Evolutionary conservation across 805 yeast species (phyloP).

Genomic region (Yarrowia divulgata): DNA sequence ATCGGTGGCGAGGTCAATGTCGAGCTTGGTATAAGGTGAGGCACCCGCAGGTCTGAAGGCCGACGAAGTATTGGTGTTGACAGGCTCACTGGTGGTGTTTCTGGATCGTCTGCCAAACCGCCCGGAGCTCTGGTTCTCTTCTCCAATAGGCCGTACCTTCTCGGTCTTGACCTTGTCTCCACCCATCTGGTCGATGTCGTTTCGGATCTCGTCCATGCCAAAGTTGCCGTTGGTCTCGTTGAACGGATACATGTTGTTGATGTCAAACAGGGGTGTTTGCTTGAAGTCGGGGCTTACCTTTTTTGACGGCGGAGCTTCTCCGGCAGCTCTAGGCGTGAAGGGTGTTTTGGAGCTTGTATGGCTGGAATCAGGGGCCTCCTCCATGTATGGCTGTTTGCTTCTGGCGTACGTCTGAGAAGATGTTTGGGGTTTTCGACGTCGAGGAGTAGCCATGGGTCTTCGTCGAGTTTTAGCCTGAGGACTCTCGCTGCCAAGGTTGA

Average conservation of each 20-base stretch:
- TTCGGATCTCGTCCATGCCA: slow-evolving; percentile 45
- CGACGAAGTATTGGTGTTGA: slow-evolving; percentile 10
- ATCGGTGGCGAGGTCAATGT: slow-evolving; percentile 15
- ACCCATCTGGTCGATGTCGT: slow-evolving; percentile 38
- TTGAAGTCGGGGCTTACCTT: slow-evolving; percentile 17
- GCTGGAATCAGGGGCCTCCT: background rate
- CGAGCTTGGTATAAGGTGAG: slow-evolving; percentile 5
- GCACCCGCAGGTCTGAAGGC: slow-evolving; percentile 24
- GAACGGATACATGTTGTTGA: slow-evolving; percentile 46
- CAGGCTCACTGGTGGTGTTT: slow-evolving; percentile 27
- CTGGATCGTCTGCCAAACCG: background rate
- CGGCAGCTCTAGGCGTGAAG: background rate
- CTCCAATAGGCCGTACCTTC: slow-evolving; percentile 12
- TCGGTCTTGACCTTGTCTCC: slow-evolving; percentile 16
- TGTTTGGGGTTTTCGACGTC: background rate
- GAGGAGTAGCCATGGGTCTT: background rate
- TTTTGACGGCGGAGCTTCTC: background rate
- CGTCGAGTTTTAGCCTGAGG: background rate
- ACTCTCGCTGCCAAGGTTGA: background rate
- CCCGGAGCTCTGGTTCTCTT: background rate
- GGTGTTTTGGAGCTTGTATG: background rate
- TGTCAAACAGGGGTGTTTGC: slow-evolving; percentile 29
- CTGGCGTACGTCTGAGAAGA: background rate
- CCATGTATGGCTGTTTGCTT: slow-evolving; percentile 11
- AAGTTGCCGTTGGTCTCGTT: slow-evolving; percentile 48